Conservation (phyloP, 2,329 filamentous ascomycete genomes). For the Trichoderma polysporum region DNA sequence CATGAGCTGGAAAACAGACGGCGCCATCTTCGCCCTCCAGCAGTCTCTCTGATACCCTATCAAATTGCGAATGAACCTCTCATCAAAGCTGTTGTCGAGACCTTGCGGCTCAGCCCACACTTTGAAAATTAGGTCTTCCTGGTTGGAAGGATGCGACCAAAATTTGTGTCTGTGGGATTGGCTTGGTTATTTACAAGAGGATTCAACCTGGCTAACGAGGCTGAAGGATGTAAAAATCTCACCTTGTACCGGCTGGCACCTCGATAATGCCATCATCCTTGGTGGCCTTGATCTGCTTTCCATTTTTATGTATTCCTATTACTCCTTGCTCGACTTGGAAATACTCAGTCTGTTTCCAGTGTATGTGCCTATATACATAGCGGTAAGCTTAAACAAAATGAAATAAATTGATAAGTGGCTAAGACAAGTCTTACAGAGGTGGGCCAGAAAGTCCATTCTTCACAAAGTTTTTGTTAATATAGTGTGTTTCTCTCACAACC, state of each 20-base stretch:
- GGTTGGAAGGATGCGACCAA: neutral
- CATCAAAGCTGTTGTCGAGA: constrained; percentile 14
- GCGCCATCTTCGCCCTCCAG: neutral
- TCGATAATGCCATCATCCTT: constrained; percentile 12
- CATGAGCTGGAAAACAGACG: constrained; percentile 4
- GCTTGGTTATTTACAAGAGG: neutral
- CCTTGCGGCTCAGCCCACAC: constrained; percentile 14
- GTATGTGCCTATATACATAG: neutral
- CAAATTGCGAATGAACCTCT: constrained; percentile 10
- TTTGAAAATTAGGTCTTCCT: constrained; percentile 3
- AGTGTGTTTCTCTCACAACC: constrained; percentile 8
- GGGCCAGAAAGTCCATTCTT: constrained; percentile 9
- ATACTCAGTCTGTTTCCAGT: constrained; percentile 5
- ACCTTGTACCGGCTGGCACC: constrained; percentile 2
- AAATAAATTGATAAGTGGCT: neutral
- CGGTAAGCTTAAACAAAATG: neutral
- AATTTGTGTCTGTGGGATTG: neutral
- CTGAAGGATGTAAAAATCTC: neutral
- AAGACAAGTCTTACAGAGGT: neutral
- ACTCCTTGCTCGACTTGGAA: constrained; percentile 5
- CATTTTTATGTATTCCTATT: neutral
- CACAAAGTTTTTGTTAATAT: neutral
- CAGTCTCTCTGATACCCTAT: constrained; percentile 11
- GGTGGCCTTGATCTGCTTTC: neutral
- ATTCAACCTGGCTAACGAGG: neutral